Percentiles rank a stretch among this genome's conserved stretches.
phyloP scores from a whole-genome alignment of 371 early-diverging fungal genomes.

The Mucor piriformis region DNA sequence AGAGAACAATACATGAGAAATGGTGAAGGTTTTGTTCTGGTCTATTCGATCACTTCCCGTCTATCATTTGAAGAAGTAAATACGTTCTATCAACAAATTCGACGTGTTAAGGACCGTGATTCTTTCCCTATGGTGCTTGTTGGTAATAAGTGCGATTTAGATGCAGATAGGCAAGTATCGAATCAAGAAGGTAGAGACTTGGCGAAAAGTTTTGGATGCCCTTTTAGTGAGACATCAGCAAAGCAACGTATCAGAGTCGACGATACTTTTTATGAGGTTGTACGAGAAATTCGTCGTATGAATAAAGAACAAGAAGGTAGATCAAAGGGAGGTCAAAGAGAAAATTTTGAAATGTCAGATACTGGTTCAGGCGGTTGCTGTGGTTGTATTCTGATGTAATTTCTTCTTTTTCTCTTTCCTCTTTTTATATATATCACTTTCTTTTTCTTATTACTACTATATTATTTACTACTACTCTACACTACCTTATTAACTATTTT shows the following conservation, averaged over 20 bases:
- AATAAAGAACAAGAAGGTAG: constrained; percentile 58
- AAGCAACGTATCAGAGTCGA: constrained; percentile 87
- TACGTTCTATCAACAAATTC: constrained; percentile 76
- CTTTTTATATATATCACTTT: constrained; percentile 3
- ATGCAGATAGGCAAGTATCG: constrained; percentile 55
- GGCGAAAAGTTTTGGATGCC: constrained; percentile 32
- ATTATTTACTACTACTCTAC: background rate
- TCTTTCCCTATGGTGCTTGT: constrained; percentile 69
- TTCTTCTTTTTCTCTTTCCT: background rate
- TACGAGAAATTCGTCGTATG: constrained; percentile 80
- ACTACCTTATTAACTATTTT: constrained; percentile 3
- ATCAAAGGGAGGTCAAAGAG: constrained; percentile 26
- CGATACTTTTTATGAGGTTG: constrained; percentile 85
- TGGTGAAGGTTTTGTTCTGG: constrained; percentile 87
- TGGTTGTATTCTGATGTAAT: constrained; percentile 32
- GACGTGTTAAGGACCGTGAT: constrained; percentile 82
- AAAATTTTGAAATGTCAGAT: constrained; percentile 25
- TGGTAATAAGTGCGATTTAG: constrained; percentile 71
- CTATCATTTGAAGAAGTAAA: constrained; percentile 82
- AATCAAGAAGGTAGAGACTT: constrained; percentile 36
- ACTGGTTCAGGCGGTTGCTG: constrained; percentile 12
- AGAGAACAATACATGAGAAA: constrained; percentile 84
- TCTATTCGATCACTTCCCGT: constrained; percentile 79
- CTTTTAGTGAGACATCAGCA: constrained; percentile 54
- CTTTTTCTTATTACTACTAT: background rate